Conservation (phyloP, 306 rosid species). For the Trichosanthes truncata region DNA sequence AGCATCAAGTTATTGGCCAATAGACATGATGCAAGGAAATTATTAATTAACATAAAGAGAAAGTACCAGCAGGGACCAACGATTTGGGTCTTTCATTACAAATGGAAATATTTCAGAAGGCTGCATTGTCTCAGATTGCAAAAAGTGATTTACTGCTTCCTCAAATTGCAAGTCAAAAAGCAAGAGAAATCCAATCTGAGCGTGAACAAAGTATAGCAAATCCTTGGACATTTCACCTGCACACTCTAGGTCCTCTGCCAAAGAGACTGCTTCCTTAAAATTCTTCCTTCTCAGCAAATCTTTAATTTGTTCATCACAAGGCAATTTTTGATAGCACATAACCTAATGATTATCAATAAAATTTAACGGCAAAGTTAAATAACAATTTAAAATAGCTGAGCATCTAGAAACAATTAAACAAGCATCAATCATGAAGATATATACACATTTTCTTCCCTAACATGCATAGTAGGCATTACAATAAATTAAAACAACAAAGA, state of each 20-base stretch:
- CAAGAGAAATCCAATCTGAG: conserved; percentile 95
- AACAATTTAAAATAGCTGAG: background rate
- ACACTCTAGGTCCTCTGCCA: conserved; percentile 82
- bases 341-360: conserved; percentile 37
- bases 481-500: no score
- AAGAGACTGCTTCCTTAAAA: conserved; percentile 72
- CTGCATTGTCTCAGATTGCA: conserved; percentile 83
- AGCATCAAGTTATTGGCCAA: background rate
- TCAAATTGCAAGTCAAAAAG: conserved; percentile 90
- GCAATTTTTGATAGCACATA: conserved; percentile 69
- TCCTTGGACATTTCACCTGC: conserved; percentile 88
- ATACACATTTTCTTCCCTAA: background rate
- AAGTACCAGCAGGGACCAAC: conserved; percentile 92
- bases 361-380: conserved; percentile 1
- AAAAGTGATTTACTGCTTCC: conserved; percentile 93
- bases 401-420: background rate
- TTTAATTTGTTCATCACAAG: conserved; percentile 86
- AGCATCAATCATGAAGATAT: background rate
- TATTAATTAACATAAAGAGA: conserved; percentile 9
- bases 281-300: conserved; percentile 80
- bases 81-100: conserved; percentile 93
- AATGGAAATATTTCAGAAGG: conserved; percentile 97
- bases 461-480: no score
- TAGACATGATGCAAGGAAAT: background rate
- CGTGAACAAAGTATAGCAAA: conserved; percentile 86